These are phyloP conservation scores for Emmonsiellopsis sp. DNA, from an alignment of 2,329 filamentous ascomycete species.

Conservation along the genomic window DNA sequence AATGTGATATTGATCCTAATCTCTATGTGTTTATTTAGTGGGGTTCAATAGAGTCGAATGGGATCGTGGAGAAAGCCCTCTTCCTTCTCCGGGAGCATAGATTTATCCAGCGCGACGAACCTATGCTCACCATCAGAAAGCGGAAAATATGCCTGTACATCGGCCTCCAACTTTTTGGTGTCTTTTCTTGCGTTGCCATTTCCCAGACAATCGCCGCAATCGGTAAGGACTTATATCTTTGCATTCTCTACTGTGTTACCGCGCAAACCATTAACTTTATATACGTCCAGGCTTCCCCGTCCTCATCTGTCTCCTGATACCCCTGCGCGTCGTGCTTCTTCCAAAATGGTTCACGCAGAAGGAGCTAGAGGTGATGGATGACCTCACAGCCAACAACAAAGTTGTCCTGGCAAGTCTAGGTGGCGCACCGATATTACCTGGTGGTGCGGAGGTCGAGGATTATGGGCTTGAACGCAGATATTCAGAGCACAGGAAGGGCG, in stretches of 20 bases:
- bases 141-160: slow-evolving; percentile 43
- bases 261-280: background rate
- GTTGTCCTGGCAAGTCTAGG: slow-evolving; percentile 45
- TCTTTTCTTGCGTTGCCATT: slow-evolving; percentile 47
- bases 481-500: slow-evolving; percentile 14
- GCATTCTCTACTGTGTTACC: too few relatives aligned
- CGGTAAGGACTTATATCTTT: slow-evolving; percentile 13
- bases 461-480: slow-evolving; percentile 15
- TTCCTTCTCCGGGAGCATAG: slow-evolving; percentile 39
- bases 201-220: slow-evolving; percentile 52
- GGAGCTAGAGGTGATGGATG: slow-evolving; percentile 44
- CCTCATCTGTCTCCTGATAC: slow-evolving; percentile 48
- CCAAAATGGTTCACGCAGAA: slow-evolving; percentile 41
- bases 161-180: slow-evolving; percentile 41
- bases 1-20: background rate
- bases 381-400: slow-evolving; percentile 44
- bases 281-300: slow-evolving; percentile 41
- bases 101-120: slow-evolving; percentile 41
- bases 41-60: slow-evolving; percentile 43
- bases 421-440: slow-evolving; percentile 35
- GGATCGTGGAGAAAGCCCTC: slow-evolving; percentile 43
- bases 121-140: slow-evolving; percentile 34
- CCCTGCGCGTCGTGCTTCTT: slow-evolving; percentile 41
- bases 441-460: slow-evolving; percentile 14
- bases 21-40: slow-evolving; percentile 20